Evolutionary conservation across 805 yeast genomes (phyloP).

Genomic region (Wickerhamomyces hampshirensis): DNA sequence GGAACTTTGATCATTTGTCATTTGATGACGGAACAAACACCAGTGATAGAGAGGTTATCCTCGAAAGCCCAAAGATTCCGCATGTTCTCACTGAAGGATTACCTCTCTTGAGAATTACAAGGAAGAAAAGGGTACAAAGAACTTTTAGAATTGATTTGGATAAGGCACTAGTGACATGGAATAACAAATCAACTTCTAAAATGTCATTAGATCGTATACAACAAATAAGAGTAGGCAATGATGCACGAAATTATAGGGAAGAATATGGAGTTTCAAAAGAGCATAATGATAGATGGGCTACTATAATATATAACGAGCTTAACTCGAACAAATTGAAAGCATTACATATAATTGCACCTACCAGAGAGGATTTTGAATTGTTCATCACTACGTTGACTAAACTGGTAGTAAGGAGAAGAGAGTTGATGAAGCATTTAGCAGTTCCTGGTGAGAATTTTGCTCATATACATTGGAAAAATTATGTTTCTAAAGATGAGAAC

Average conservation of each 20-base stretch:
- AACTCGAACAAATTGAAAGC: constrained; percentile 65
- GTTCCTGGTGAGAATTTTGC: constrained; percentile 62
- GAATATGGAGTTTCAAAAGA: constrained; percentile 72
- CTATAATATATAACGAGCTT: constrained; percentile 64
- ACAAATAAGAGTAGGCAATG: constrained; percentile 55
- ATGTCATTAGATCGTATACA: constrained; percentile 59
- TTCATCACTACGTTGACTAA: constrained; percentile 51
- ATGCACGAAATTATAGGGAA: constrained; percentile 82
- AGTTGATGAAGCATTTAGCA: constrained; percentile 57
- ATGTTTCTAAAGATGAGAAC: constrained; percentile 33
- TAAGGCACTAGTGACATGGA: constrained; percentile 54
- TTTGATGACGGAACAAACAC: constrained; percentile 3
- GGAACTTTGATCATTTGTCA: constrained; percentile 2
- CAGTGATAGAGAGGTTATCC: constrained; percentile 8
- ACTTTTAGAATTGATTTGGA: constrained; percentile 51
- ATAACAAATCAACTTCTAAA: constrained; percentile 30
- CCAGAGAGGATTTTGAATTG: constrained; percentile 45
- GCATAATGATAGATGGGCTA: constrained; percentile 67
- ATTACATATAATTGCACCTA: constrained; percentile 68
- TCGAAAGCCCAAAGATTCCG: constrained; percentile 35
- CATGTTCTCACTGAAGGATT: constrained; percentile 53
- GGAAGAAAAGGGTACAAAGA: constrained; percentile 59
- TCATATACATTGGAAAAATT: constrained; percentile 57
- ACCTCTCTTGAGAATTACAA: constrained; percentile 63
- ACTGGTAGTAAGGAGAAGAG: constrained; percentile 53